Conservation (phyloP, 306 rosid species). For the Mimosa pudica region DNA sequence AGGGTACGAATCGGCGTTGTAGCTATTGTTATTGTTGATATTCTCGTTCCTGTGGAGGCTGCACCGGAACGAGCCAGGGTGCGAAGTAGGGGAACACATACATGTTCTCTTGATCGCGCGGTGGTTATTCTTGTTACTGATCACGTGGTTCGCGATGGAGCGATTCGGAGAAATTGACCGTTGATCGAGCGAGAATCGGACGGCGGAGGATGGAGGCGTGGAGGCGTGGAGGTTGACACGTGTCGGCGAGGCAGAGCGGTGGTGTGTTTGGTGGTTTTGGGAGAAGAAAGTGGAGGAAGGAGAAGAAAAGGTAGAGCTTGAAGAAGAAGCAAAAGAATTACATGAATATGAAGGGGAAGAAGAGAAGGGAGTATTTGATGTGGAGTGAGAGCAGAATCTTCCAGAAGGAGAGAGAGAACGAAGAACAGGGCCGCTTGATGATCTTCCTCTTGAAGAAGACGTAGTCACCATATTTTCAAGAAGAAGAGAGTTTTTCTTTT, state of each 20-base stretch:
- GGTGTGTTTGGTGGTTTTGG: constrained; percentile 43
- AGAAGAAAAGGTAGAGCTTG: constrained; percentile 62
- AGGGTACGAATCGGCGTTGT: constrained; percentile 48
- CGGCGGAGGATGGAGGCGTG: constrained; percentile 48
- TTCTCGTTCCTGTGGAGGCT: constrained; percentile 71
- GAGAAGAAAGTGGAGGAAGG: constrained; percentile 52
- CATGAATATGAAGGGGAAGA: constrained; percentile 55
- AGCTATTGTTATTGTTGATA: constrained; percentile 28
- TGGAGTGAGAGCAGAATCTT: constrained; percentile 56
- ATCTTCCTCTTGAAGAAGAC: constrained; percentile 50
- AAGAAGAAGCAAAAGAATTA: constrained; percentile 73
- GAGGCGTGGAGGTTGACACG: constrained; percentile 71
- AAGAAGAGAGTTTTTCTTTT: constrained; percentile 7
- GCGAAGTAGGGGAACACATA: constrained; percentile 92
- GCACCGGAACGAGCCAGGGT: constrained; percentile 93
- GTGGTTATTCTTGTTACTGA: constrained; percentile 56
- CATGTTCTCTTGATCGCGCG: constrained; percentile 69
- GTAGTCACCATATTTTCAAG: constrained; percentile 51
- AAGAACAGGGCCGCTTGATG: constrained; percentile 72
- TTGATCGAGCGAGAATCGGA: constrained; percentile 75
- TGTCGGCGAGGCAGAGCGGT: constrained; percentile 76
- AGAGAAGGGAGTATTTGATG: constrained; percentile 49
- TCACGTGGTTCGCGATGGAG: constrained; percentile 58
- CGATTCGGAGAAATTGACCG: constrained; percentile 84
- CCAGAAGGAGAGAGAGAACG: constrained; percentile 78